Evolutionary conservation across 306 rosid species (phyloP), one percentile per base, ranked within the genome.

Genomic region (Hippophae tibetana): DNA sequence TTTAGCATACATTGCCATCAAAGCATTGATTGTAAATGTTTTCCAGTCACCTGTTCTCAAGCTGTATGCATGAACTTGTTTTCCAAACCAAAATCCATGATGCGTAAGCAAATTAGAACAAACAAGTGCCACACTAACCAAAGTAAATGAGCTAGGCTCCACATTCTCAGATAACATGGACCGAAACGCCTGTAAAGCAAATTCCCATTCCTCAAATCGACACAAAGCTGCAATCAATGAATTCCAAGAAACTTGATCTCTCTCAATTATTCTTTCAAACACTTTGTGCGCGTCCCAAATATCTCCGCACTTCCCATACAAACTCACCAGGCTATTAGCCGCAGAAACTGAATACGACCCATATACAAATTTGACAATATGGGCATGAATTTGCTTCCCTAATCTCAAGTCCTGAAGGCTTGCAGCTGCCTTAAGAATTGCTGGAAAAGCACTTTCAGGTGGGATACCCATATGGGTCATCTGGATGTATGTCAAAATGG

Each of bases 401-500:
- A 89, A 61, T 43, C 8, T 47, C 58, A 85, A 77, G 82, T 85
- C 88, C 59, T 69, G 80, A 42, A 79, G 61, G 5, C 72, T 79
- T n/a, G 77, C 64, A 10, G 58, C 71, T 26, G 94, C 76, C 65
- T 85, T 89, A 2, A 89, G 79, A 61, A 75, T 72, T 9, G 96
- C 86, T n/a, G 96, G 96, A 76, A 89, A 85, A 51, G 86, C 84
- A 51, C 79, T 85, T 83, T 89, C 94, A 11, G 88, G 96, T 0
- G 66, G 23, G 1, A 60, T 43, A 25, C 74, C 74, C 18, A 74
- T 69, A 9, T 38, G 23, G 56, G 72, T 43, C 86, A 85, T 82
- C 62, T 72, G 23, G 42, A 69, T 42, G 69, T 83, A 89, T 9
- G 90, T 78, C 58, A 63, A 61, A 52, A 89, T 74, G 76, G 96